These are phyloP conservation scores for Tolypocladium nubicola DNA, from an alignment of 2,329 filamentous ascomycete genomes.

Conservation along the genomic window DNA sequence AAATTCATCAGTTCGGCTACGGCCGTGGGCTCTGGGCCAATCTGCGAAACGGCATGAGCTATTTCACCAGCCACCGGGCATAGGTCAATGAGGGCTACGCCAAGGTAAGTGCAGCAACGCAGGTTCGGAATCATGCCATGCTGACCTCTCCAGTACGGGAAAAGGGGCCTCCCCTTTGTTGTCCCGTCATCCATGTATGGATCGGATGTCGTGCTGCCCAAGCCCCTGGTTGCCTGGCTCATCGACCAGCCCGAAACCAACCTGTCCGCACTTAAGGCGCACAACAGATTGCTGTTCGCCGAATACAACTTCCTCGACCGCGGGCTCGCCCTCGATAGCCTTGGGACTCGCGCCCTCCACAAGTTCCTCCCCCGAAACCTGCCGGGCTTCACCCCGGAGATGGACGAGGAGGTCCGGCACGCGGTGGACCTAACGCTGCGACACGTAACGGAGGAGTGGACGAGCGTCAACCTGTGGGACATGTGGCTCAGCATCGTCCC, in stretches of 20 bases:
- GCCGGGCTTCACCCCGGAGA: constrained; percentile 23
- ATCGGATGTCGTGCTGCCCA: constrained; percentile 33
- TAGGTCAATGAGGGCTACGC: constrained; percentile 33
- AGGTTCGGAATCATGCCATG: neutral
- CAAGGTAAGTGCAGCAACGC: constrained; percentile 17
- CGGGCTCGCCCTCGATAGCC: constrained; percentile 21
- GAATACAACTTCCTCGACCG: constrained; percentile 32
- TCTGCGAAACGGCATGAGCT: constrained; percentile 28
- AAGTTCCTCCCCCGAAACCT: constrained; percentile 32
- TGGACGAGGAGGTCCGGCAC: constrained; percentile 28
- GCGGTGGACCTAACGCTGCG: constrained; percentile 24
- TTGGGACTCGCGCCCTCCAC: constrained; percentile 31
- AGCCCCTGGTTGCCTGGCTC: constrained; percentile 32
- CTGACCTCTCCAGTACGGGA: constrained; percentile 23
- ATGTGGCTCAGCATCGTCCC: constrained; percentile 31
- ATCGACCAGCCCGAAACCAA: constrained; percentile 34
- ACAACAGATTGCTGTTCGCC: constrained; percentile 25
- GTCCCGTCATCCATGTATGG: constrained; percentile 28
- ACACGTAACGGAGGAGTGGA: constrained; percentile 23
- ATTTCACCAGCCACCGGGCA: constrained; percentile 22
- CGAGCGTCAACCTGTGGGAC: constrained; percentile 32
- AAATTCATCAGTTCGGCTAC: constrained; percentile 30
- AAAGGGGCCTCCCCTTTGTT: constrained; percentile 28
- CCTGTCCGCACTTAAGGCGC: constrained; percentile 29
- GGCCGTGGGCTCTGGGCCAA: constrained; percentile 22